Percentiles rank a stretch among this genome's conserved stretches.
Conservation (phyloP, 768 basidiomycete species). For the Lactarius pseudohatsudake region DNA sequence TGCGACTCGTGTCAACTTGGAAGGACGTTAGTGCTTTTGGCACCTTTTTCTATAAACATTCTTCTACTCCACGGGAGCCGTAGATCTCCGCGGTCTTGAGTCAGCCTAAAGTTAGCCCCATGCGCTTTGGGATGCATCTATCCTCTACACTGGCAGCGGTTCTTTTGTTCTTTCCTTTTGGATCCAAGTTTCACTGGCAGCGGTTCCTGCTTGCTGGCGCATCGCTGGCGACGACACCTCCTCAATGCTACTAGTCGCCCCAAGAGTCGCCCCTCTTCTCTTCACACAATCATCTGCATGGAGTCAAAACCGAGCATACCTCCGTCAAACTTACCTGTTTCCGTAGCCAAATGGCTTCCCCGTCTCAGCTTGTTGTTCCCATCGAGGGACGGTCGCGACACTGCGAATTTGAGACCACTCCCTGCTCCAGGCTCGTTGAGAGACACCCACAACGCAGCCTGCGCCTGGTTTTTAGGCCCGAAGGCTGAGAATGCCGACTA, state of each 20-base stretch:
- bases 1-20: not conserved
- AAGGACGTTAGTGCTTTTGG: not conserved
- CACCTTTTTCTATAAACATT: not conserved
- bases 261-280: no score
- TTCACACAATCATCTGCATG: not conserved
- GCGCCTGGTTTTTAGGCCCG: conserved; percentile 44
- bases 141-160: not conserved
- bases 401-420: not conserved
- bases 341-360: conserved; percentile 19
- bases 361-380: not conserved
- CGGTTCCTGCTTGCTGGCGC: not conserved
- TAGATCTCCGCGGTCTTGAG: not conserved
- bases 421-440: conserved; percentile 14
- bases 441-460: conserved; percentile 33
- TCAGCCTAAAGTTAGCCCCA: not conserved
- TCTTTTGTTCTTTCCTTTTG: no score
- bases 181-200: no score
- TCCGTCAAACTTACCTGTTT: not conserved
- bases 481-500: conserved; percentile 40
- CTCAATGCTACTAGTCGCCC: not conserved
- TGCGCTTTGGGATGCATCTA: not conserved
- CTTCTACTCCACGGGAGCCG: not conserved
- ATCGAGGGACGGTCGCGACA: not conserved
- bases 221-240: not conserved
- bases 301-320: not conserved